Base-by-base conservation (phyloP, 768 basidiomycete species). In the Gymnopilus dilepis region DNA sequence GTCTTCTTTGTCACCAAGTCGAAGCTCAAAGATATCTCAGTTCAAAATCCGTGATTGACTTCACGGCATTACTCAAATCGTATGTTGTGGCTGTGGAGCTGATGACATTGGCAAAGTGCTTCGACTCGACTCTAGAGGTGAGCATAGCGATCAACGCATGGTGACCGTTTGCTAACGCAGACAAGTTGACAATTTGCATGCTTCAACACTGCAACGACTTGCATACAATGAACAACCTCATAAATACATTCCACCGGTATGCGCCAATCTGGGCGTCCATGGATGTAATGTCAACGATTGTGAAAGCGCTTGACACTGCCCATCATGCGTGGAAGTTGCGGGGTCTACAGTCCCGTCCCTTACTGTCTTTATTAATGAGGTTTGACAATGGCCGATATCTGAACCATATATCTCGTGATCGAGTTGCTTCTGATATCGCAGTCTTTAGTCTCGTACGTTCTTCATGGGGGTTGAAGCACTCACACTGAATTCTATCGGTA, bases 181-280 rank as follows among this genome's bases (percentile, higher is more conserved):
- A 34, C 37, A 60, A 89, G 87, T 64, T 88, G 56, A 85, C 82
- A 30, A 70, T 87, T 17, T 79, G 70, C 51, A 73, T 87, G 31
- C 73, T 94, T 56, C 81, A 83, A 51, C 79, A 84, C 63, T 79
- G 84, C 2, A 76, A 77, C 4, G 79, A 83, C 33, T 72, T 76
- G 0, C 84, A 88, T 21, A 74, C 86, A 6, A 77, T 92, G 26
- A 78, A 80, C 3, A 83, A 84, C 0, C 82, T 91, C 1, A 81
- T 92, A n/a, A 86, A 90, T 63, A 86, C 86, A 4, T 78, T 94
- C n/a, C 83, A 86, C 61, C 85, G 89, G 6, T 88, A 89, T 66
- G 81, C 84, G 11, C 82, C 84, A 21, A 86, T 93, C 50, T 94
- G 91, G 92, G 83, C 84, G 12, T 91, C 89, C 61, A 91, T 94